These are phyloP conservation scores for Erythrophleum ivorense DNA, from an alignment of 331 rosid species.

Conservation along the genomic window DNA sequence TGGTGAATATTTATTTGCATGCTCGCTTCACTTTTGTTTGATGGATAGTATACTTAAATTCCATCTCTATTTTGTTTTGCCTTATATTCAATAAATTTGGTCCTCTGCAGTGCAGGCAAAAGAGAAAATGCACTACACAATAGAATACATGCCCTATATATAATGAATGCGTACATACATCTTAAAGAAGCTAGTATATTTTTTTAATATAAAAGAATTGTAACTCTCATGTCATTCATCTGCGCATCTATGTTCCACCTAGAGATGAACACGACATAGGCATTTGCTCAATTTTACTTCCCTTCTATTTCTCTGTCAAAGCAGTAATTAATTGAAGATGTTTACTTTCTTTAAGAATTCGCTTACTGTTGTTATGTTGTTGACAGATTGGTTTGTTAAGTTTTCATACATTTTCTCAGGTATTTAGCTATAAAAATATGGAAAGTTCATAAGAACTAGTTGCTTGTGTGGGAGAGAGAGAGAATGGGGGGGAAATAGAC, in stretches of 20 bases:
- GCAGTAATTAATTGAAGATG: background rate
- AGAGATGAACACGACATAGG: background rate
- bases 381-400: too few relatives aligned
- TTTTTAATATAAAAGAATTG: background rate
- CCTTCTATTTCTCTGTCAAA: background rate
- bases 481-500: background rate
- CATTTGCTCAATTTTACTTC: background rate
- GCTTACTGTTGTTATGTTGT: background rate
- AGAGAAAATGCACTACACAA: background rate
- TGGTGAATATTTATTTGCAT: conserved; percentile 5
- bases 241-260: background rate
- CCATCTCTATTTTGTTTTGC: background rate
- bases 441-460: background rate
- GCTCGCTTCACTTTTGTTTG: background rate
- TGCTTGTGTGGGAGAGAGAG: background rate
- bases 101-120: conserved; percentile 5
- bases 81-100: background rate
- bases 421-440: too few relatives aligned
- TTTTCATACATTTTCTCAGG: too few relatives aligned
- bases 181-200: background rate
- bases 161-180: conserved; percentile 1
- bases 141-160: background rate
- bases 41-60: background rate
- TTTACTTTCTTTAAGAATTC: background rate
- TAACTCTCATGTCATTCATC: background rate